These are phyloP conservation scores for Fremontodendron californicum DNA, from an alignment of 345 rosid genomes.

Conservation along the genomic window DNA sequence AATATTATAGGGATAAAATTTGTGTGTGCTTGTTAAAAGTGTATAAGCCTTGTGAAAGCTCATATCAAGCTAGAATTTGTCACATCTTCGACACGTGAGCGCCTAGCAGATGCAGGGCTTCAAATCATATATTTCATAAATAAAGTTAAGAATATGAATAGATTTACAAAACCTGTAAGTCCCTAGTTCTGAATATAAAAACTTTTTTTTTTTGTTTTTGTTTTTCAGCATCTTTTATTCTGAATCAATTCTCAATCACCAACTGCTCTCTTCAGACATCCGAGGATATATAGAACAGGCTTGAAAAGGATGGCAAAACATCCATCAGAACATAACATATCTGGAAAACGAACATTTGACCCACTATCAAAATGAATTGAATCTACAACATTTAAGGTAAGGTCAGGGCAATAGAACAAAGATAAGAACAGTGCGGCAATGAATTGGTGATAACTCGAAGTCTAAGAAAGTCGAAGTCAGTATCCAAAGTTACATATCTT, in stretches of 20 bases:
- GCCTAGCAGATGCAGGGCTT: background rate
- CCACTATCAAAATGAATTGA: background rate
- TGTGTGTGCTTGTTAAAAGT: background rate
- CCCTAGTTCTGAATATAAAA: background rate
- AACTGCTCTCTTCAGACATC: background rate
- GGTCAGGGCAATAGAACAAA: background rate
- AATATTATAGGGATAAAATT: background rate
- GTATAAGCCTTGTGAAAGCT: background rate
- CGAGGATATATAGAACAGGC: background rate
- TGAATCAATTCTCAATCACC: background rate
- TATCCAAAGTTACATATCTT: background rate
- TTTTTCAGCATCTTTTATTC: constrained; percentile 9
- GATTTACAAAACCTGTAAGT: constrained; percentile 17
- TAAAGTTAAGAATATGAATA: background rate
- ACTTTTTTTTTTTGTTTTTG: background rate
- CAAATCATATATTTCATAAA: background rate
- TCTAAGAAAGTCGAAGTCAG: background rate
- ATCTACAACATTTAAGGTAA: background rate
- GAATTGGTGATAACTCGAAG: background rate
- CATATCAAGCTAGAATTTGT: background rate
- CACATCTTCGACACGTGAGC: background rate
- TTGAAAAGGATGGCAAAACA: background rate
- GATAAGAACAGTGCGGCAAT: background rate
- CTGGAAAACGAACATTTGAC: background rate
- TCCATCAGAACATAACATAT: background rate